phyloP scores from a whole-genome alignment of 192 early-diverging fungal genomes.

The Helicostylum pulchrum region DNA sequence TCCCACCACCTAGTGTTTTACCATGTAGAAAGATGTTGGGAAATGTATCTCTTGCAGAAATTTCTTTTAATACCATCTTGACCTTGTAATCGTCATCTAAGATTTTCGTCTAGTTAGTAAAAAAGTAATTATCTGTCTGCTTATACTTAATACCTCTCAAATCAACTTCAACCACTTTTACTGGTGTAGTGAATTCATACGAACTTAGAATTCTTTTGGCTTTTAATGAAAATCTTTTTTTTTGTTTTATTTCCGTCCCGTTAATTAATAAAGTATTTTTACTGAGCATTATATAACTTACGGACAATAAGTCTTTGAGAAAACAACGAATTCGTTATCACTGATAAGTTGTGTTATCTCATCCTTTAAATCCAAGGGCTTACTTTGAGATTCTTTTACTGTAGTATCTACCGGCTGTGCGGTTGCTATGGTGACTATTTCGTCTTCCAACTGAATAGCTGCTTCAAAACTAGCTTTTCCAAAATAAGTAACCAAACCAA shows the following conservation, averaged over 20 bases:
- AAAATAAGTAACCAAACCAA: background rate
- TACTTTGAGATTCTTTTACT: background rate
- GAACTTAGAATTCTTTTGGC: background rate
- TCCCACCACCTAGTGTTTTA: background rate
- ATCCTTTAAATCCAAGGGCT: background rate
- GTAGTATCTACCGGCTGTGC: too few relatives aligned
- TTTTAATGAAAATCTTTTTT: conserved; percentile 6
- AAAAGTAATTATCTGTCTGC: background rate
- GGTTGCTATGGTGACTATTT: too few relatives aligned
- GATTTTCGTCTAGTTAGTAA: background rate
- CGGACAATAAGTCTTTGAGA: conserved; percentile 15
- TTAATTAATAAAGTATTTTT: background rate
- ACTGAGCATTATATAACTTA: too few relatives aligned
- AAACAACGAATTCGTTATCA: background rate
- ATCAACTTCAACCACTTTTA: conserved; percentile 8
- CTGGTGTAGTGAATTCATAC: background rate
- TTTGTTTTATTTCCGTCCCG: background rate
- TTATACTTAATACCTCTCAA: conserved; percentile 5
- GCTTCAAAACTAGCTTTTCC: background rate
- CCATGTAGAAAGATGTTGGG: conserved; percentile 10
- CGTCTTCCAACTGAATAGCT: too few relatives aligned
- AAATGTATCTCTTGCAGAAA: conserved; percentile 10
- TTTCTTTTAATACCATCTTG: background rate
- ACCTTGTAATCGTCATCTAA: conserved; percentile 10
- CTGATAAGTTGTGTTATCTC: background rate